Evolutionary conservation across 495 filamentous ascomycete genomes (phyloP).

Genomic region (Penicillium maclennaniae): DNA sequence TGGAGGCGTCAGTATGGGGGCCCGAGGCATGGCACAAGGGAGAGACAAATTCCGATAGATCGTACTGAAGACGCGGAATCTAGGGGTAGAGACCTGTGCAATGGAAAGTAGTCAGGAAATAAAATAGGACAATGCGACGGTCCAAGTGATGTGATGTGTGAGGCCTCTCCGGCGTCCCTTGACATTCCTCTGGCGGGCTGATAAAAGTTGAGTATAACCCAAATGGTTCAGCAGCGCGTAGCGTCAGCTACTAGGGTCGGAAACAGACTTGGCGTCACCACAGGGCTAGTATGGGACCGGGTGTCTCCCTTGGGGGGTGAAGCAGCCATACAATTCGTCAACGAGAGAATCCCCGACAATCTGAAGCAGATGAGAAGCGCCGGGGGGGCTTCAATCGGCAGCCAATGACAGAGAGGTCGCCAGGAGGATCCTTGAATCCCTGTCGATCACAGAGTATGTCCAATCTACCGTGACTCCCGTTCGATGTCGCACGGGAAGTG

Average conservation of each 20-base stretch:
- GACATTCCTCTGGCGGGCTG: conserved; percentile 6
- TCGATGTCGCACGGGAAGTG: neutral
- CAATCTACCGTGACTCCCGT: neutral
- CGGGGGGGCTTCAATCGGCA: conserved; percentile 24
- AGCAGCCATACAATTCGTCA: conserved; percentile 23
- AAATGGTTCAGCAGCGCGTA: conserved; percentile 5
- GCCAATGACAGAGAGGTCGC: conserved; percentile 17
- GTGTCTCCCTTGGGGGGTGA: conserved; percentile 11
- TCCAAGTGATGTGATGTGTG: conserved; percentile 20
- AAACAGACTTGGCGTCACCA: conserved; percentile 18
- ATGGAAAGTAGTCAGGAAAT: neutral
- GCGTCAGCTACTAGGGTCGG: conserved; percentile 14
- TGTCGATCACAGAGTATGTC: conserved; percentile 15
- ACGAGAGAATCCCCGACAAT: conserved; percentile 14
- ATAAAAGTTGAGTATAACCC: conserved; percentile 12
- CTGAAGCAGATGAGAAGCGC: conserved; percentile 31
- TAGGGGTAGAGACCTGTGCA: conserved; percentile 17
- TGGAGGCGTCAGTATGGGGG: conserved; percentile 11
- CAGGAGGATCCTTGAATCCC: conserved; percentile 20
- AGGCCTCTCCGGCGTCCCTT: conserved; percentile 20
- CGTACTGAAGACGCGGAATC: conserved; percentile 17
- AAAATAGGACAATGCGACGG: neutral
- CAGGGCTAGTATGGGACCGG: conserved; percentile 10
- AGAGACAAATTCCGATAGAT: conserved; percentile 22
- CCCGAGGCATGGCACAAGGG: conserved; percentile 24